A percentile compares a stretch with the other conserved stretches of the same genome.
Conservation (phyloP, 495 filamentous ascomycete species). For the Terfezia boudieri region DNA sequence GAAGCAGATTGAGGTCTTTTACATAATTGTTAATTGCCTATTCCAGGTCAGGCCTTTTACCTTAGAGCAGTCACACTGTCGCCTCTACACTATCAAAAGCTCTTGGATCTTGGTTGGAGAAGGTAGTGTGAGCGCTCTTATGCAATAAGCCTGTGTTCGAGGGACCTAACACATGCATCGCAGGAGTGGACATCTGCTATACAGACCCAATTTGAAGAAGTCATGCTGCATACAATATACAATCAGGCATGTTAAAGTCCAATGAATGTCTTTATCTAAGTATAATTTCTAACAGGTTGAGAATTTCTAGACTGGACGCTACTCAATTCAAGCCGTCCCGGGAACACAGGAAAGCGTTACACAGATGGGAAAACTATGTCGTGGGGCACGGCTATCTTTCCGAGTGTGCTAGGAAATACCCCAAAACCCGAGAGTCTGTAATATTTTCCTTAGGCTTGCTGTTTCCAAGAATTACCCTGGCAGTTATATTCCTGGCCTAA, state of each 20-base stretch:
- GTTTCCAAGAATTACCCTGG: not conserved
- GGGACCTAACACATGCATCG: not conserved
- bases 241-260: slow-evolving; percentile 34
- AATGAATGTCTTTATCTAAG: not conserved
- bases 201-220: slow-evolving; percentile 62
- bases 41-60: slow-evolving; percentile 65
- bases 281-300: not conserved
- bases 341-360: slow-evolving; percentile 69
- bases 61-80: slow-evolving; percentile 43
- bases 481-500: not conserved
- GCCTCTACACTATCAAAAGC: slow-evolving; percentile 50
- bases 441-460: not conserved
- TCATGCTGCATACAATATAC: slow-evolving; percentile 96
- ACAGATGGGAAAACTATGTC: slow-evolving; percentile 74
- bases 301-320: slow-evolving; percentile 38
- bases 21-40: not conserved
- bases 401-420: slow-evolving; percentile 48
- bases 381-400: slow-evolving; percentile 57
- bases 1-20: not conserved
- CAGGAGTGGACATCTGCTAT: slow-evolving; percentile 61
- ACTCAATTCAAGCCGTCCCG: slow-evolving; percentile 43
- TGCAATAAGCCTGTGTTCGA: too few species aligned
- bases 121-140: slow-evolving; percentile 27
- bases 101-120: slow-evolving; percentile 80
- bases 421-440: slow-evolving; percentile 45